A percentile compares a stretch with the other conserved stretches of the same genome.
These are phyloP conservation scores for Penicillium turbatum DNA, from an alignment of 495 filamentous ascomycete species.

Conservation along the genomic window DNA sequence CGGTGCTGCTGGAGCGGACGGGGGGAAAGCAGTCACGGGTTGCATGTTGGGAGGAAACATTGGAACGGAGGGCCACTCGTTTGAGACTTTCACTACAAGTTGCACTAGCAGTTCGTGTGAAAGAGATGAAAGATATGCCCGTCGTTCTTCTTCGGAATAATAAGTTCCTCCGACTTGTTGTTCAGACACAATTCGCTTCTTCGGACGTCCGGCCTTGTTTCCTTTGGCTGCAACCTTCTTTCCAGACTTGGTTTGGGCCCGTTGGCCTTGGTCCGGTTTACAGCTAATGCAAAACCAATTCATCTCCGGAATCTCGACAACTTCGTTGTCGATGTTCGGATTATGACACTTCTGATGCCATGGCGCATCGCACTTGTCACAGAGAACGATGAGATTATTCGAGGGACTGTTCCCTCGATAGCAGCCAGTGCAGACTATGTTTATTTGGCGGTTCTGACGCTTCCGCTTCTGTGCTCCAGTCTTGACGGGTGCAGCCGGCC, in stretches of 20 bases:
- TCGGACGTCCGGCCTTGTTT: conserved; percentile 1
- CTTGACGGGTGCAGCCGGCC: neutral
- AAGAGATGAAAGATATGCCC: conserved; percentile 39
- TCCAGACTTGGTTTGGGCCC: conserved; percentile 16
- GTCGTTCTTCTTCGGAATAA: conserved; percentile 31
- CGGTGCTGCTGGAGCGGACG: neutral
- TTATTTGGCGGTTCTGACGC: conserved; percentile 38
- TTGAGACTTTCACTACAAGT: conserved; percentile 35
- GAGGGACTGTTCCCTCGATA: conserved; percentile 68
- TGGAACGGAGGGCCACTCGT: conserved; percentile 29
- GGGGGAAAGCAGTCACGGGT: conserved; percentile 1
- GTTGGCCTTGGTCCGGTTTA: conserved; percentile 37
- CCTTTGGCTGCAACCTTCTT: neutral
- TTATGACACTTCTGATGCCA: conserved; percentile 94
- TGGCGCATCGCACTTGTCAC: conserved; percentile 80
- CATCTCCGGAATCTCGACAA: conserved; percentile 59
- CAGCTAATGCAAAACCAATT: conserved; percentile 81
- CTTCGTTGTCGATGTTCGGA: conserved; percentile 68
- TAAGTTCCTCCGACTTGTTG: conserved; percentile 22
- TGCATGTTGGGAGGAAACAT: conserved; percentile 39
- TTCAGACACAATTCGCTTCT: neutral
- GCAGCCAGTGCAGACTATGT: conserved; percentile 69
- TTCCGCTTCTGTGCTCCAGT: conserved; percentile 36
- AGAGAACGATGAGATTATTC: conserved; percentile 89
- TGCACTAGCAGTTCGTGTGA: conserved; percentile 41